Evolutionary conservation across 495 filamentous ascomycete species (phyloP).

Genomic region (Massariosphaeria phaeospora): DNA sequence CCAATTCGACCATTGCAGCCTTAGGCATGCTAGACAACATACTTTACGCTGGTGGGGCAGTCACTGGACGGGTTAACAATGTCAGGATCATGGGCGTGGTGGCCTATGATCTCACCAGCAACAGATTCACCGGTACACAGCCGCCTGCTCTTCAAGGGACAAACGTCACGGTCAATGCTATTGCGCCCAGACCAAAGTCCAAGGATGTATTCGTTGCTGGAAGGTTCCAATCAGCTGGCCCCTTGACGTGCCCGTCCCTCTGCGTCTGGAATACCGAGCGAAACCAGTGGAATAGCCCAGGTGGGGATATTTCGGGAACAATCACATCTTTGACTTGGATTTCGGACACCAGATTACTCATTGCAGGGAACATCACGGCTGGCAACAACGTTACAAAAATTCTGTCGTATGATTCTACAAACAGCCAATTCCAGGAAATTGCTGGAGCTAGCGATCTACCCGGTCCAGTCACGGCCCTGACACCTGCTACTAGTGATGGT

Average conservation of each 20-base stretch:
- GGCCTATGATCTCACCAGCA: slow-evolving; percentile 65
- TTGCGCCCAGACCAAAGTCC: slow-evolving; percentile 60
- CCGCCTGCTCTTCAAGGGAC: slow-evolving; percentile 64
- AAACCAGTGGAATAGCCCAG: slow-evolving; percentile 74
- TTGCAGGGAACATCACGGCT: slow-evolving; percentile 69
- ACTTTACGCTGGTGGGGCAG: slow-evolving; percentile 75
- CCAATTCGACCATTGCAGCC: slow-evolving; percentile 69
- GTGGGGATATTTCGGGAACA: slow-evolving; percentile 60
- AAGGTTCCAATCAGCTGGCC: slow-evolving; percentile 73
- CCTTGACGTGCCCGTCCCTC: slow-evolving; percentile 71
- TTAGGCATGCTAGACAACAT: slow-evolving; percentile 61
- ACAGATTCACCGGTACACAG: slow-evolving; percentile 56
- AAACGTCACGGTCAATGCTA: slow-evolving; percentile 67
- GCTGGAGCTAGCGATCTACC: slow-evolving; percentile 63
- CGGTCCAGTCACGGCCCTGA: slow-evolving; percentile 71
- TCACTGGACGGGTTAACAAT: slow-evolving; percentile 66
- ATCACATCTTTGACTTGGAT: slow-evolving; percentile 73
- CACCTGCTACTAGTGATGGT: slow-evolving; percentile 61
- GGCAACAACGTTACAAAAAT: slow-evolving; percentile 60
- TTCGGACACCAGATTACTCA: slow-evolving; percentile 60
- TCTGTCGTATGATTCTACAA: slow-evolving; percentile 65
- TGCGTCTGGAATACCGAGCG: slow-evolving; percentile 67
- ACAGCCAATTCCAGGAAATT: slow-evolving; percentile 59
- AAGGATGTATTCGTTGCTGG: slow-evolving; percentile 81
- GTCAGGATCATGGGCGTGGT: slow-evolving; percentile 66